A percentile compares a stretch with the other conserved stretches of the same genome.
Conservation (phyloP, 106 monocot genomes). For the Dendrobium chrysotoxum region DNA sequence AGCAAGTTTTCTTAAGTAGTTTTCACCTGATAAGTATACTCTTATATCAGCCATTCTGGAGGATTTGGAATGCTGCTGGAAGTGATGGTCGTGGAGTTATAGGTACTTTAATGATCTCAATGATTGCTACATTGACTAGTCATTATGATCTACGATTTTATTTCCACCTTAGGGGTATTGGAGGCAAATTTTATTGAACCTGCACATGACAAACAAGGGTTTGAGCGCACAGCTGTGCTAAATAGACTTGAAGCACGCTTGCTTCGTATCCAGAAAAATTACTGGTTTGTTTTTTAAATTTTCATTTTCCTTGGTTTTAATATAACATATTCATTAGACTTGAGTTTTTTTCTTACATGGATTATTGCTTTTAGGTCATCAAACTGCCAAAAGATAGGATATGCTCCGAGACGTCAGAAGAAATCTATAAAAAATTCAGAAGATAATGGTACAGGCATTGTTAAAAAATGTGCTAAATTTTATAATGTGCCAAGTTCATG, state of each 20-base stretch:
- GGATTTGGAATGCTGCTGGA: constrained; percentile 62
- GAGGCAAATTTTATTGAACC: constrained; percentile 68
- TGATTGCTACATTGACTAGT: background rate
- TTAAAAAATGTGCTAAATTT: background rate
- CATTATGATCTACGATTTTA: background rate
- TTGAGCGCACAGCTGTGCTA: constrained; percentile 33
- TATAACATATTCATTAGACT: background rate
- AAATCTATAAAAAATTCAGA: constrained; percentile 9
- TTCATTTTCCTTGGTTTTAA: background rate
- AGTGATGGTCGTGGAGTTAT: constrained; percentile 68
- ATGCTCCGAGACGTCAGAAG: constrained; percentile 30
- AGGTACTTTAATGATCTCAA: constrained; percentile 21
- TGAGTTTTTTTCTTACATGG: background rate
- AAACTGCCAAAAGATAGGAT: constrained; percentile 42
- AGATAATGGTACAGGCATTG: constrained; percentile 1
- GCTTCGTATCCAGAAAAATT: constrained; percentile 49
- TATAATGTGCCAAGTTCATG: background rate
- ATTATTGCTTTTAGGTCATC: constrained; percentile 24
- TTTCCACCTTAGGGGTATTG: constrained; percentile 29
- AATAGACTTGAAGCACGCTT: constrained; percentile 37
- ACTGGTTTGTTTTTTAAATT: constrained; percentile 32
- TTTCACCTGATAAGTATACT: background rate
- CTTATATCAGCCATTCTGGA: constrained; percentile 51
- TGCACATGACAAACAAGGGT: constrained; percentile 61
- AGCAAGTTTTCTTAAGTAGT: background rate